Conservation (phyloP, 2,329 filamentous ascomycete genomes). For the Aspergillus brunneoviolaceus region DNA sequence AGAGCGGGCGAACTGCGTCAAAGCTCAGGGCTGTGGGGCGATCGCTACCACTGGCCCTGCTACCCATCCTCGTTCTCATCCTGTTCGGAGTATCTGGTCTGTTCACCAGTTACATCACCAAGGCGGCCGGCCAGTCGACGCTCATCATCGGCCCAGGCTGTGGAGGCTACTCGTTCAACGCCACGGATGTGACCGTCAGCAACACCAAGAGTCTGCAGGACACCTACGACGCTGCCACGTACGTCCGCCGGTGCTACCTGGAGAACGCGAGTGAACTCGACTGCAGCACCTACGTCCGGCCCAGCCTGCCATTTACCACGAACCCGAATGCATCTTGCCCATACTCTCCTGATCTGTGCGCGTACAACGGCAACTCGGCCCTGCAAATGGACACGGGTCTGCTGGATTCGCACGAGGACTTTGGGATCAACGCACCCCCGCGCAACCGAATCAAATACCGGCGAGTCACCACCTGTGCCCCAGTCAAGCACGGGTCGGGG, state of each 20-base stretch:
- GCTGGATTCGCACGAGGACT: slow-evolving; percentile 24
- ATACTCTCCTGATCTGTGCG: not conserved
- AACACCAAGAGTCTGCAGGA: slow-evolving; percentile 18
- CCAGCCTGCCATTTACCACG: not conserved
- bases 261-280: slow-evolving; percentile 7
- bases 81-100: not conserved
- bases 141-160: not conserved
- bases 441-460: slow-evolving; percentile 24
- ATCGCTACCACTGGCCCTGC: not conserved
- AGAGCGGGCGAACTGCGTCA: not conserved
- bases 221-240: slow-evolving; percentile 21
- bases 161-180: not conserved
- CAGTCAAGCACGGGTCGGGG: slow-evolving; percentile 7
- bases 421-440: slow-evolving; percentile 29
- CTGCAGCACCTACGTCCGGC: not conserved
- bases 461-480: slow-evolving; percentile 24
- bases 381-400: slow-evolving; percentile 20
- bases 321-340: not conserved
- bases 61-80: not conserved
- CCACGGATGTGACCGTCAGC: not conserved
- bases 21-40: not conserved
- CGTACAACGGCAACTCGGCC: not conserved
- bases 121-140: not conserved
- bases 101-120: not conserved
- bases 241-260: slow-evolving; percentile 26